A percentile compares a stretch with the other conserved stretches of the same genome.
phyloP scores from a whole-genome alignment of 2,329 filamentous ascomycete species.

The Xylariomycetidae sp. region DNA sequence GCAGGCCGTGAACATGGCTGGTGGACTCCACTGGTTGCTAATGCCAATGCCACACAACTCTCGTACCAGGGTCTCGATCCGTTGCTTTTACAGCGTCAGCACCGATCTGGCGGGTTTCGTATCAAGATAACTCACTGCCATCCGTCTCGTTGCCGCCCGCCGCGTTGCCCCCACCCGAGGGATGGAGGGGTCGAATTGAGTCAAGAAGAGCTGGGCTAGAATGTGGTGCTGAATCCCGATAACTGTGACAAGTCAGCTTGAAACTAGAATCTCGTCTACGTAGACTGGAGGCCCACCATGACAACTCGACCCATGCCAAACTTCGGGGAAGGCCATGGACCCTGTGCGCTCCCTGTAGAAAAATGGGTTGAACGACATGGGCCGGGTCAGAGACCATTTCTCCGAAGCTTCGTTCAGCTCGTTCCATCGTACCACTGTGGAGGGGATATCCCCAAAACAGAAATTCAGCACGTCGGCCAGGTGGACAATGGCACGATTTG shows the following conservation, averaged over 20 bases:
- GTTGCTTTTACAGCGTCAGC: slow-evolving; percentile 27
- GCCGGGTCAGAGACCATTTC: slow-evolving; percentile 40
- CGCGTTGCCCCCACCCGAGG: slow-evolving; percentile 40
- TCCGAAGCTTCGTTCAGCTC: slow-evolving; percentile 39
- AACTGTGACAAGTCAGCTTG: slow-evolving; percentile 29
- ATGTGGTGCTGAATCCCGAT: slow-evolving; percentile 56
- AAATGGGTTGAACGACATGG: slow-evolving; percentile 49
- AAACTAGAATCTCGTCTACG: not conserved
- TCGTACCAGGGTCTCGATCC: slow-evolving; percentile 41
- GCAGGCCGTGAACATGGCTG: slow-evolving; percentile 49
- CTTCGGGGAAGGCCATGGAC: slow-evolving; percentile 46
- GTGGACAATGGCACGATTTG: slow-evolving; percentile 55
- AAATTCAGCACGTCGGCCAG: slow-evolving; percentile 59
- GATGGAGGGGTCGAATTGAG: slow-evolving; percentile 48
- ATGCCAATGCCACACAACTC: slow-evolving; percentile 53
- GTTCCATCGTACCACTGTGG: slow-evolving; percentile 32
- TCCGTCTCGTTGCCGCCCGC: slow-evolving; percentile 29
- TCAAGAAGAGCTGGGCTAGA: slow-evolving; percentile 50
- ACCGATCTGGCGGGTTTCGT: slow-evolving; percentile 1
- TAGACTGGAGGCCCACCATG: slow-evolving; percentile 33
- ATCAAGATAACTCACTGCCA: slow-evolving; percentile 30
- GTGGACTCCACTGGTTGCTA: slow-evolving; percentile 49
- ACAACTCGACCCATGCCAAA: slow-evolving; percentile 51
- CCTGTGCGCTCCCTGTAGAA: slow-evolving; percentile 35
- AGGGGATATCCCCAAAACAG: slow-evolving; percentile 45